phyloP scores from a whole-genome alignment of 1,139 yeast species.

The Scheffersomyces cryptocercus region DNA sequence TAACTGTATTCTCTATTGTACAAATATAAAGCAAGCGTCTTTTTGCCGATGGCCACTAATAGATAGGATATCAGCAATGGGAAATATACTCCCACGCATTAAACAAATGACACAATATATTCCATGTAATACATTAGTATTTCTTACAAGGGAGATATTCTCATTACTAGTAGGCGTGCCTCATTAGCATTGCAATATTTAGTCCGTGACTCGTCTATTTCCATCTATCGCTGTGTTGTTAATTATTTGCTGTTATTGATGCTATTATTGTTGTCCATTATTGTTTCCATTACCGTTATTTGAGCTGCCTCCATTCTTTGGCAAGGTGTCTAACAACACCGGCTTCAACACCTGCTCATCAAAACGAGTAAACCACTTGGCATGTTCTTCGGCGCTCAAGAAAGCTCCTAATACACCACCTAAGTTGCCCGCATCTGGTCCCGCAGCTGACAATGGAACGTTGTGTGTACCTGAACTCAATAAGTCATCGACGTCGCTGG shows the following conservation, averaged over 20 bases:
- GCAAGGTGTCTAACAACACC: slow-evolving; percentile 69
- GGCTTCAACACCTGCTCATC: slow-evolving; percentile 97
- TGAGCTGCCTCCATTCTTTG: slow-evolving; percentile 16
- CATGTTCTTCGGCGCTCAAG: slow-evolving; percentile 69
- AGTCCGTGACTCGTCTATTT: too few relatives aligned
- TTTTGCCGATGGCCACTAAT: too few relatives aligned
- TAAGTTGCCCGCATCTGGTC: slow-evolving; percentile 3
- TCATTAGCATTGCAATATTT: too few relatives aligned
- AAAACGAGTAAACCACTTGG: slow-evolving; percentile 89
- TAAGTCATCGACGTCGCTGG: slow-evolving; percentile 45
- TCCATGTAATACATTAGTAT: too few relatives aligned
- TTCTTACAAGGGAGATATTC: too few relatives aligned
- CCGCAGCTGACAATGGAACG: not conserved
- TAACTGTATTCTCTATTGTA: slow-evolving; percentile 1
- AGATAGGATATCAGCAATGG: too few relatives aligned
- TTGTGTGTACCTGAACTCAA: slow-evolving; percentile 13
- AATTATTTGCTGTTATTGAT: too few relatives aligned
- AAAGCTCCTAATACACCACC: slow-evolving; percentile 44
- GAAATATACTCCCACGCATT: too few relatives aligned
- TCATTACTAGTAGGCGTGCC: too few relatives aligned
- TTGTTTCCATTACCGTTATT: slow-evolving; percentile 5
- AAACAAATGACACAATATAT: too few relatives aligned
- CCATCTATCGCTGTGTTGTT: too few relatives aligned
- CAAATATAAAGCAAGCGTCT: slow-evolving; percentile 1
- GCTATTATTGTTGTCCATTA: slow-evolving; percentile 1